Evolutionary conservation across 2,329 filamentous ascomycete genomes (phyloP).

Genomic region (Xylariaceae sp.): DNA sequence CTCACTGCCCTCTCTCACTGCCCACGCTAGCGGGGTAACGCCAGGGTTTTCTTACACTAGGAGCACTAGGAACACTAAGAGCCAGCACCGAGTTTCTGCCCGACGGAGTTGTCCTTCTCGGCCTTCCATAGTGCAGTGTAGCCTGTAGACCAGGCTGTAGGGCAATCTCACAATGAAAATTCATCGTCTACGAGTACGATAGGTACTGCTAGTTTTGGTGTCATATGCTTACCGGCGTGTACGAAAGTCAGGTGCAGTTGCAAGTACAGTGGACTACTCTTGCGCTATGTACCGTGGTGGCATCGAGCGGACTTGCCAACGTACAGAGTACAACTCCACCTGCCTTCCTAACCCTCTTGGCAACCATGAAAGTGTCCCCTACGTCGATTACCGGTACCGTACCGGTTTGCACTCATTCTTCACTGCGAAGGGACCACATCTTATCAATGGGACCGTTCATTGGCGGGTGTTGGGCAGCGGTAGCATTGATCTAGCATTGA

Average conservation of each 20-base stretch:
- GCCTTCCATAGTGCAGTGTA: no score
- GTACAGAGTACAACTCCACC: not conserved
- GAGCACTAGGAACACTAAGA: not conserved
- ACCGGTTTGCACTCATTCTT: conserved; percentile 2
- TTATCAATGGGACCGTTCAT: conserved; percentile 5
- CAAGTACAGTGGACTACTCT: no score
- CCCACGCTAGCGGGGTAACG: not conserved
- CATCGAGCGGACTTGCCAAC: not conserved
- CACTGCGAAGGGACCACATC: conserved; percentile 4
- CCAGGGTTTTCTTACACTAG: not conserved
- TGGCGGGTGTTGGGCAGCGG: not conserved
- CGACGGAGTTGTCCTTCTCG: not conserved
- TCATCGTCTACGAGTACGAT: not conserved
- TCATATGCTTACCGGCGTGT: not conserved
- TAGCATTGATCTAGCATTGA: conserved; percentile 5
- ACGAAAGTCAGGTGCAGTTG: not conserved
- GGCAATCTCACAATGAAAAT: not conserved
- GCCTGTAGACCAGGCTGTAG: not conserved
- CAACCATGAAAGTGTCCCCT: not conserved
- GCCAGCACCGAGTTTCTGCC: not conserved
- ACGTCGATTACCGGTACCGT: not conserved
- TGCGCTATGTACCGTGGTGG: not conserved
- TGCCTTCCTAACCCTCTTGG: not conserved
- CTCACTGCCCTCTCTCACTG: not conserved
- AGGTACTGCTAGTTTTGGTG: not conserved